Percentiles rank a stretch among this genome's conserved stretches.
phyloP scores from a whole-genome alignment of 108 stramenopile species.

The Nannochloropsis salina region DNA sequence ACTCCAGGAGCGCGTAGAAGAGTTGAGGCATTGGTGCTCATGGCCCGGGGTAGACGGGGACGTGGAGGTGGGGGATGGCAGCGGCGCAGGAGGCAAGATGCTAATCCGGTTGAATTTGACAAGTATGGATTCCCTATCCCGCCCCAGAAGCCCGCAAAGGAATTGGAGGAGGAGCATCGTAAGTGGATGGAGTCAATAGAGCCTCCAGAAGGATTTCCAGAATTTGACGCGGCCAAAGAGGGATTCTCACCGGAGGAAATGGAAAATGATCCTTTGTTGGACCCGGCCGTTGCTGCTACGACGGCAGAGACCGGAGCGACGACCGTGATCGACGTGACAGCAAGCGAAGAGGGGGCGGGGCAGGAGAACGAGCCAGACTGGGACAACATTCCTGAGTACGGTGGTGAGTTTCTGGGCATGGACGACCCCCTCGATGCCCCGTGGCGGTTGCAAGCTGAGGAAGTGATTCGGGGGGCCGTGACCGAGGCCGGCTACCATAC shows the following conservation, averaged over 20 bases:
- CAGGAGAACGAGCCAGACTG: background rate
- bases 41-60: background rate
- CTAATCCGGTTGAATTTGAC: background rate
- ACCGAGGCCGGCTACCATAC: background rate
- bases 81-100: slow-evolving; percentile 9
- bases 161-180: background rate
- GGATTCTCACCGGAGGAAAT: slow-evolving; percentile 16
- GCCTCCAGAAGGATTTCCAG: slow-evolving; percentile 10
- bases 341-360: slow-evolving; percentile 1
- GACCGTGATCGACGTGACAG: background rate
- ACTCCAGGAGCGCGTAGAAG: background rate
- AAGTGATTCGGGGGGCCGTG: background rate
- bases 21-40: background rate
- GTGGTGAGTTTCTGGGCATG: background rate
- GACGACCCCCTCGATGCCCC: slow-evolving; percentile 2
- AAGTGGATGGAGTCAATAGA: background rate
- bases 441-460: background rate
- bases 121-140: slow-evolving; percentile 14
- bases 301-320: background rate
- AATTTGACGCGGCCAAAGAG: background rate
- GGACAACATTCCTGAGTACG: slow-evolving; percentile 17
- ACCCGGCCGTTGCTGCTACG: background rate
- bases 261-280: background rate
- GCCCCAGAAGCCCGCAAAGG: background rate
- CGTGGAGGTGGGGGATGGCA: slow-evolving; percentile 14